A percentile compares a stretch with the other conserved stretches of the same genome.
phyloP scores from a whole-genome alignment of 345 rosid species.

The Turritis glabra region DNA sequence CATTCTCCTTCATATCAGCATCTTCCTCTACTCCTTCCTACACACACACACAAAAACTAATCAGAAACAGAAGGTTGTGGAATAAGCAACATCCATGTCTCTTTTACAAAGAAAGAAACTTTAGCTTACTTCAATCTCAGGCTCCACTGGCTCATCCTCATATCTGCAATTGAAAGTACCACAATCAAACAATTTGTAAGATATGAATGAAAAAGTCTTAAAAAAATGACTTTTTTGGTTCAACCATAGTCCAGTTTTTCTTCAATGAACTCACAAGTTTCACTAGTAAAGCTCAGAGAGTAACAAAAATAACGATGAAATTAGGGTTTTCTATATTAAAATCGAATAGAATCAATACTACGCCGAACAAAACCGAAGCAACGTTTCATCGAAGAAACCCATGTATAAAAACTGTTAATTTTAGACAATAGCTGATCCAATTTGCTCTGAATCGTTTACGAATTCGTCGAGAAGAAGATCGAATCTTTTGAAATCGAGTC shows the following conservation, averaged over 20 bases:
- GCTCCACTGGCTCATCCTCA: constrained; percentile 90
- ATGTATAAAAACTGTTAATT: background rate
- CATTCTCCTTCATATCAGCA: constrained; percentile 53
- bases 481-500: constrained; percentile 3
- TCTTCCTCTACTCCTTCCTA: constrained; percentile 91
- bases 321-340: constrained; percentile 16
- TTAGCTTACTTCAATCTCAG: constrained; percentile 70
- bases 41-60: constrained; percentile 1
- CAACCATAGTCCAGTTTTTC: background rate
- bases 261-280: background rate
- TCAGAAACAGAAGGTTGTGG: background rate
- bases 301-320: background rate
- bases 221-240: background rate
- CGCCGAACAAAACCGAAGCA: background rate
- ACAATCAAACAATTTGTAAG: background rate
- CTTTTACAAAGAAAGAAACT: background rate
- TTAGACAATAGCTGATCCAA: background rate
- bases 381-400: background rate
- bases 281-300: background rate
- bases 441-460: background rate
- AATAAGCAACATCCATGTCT: background rate
- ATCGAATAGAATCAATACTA: background rate
- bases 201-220: background rate
- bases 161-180: constrained; percentile 47
- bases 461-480: background rate